phyloP scores from a whole-genome alignment of 768 basidiomycete species.

The Candolleomyces eurysporus region DNA sequence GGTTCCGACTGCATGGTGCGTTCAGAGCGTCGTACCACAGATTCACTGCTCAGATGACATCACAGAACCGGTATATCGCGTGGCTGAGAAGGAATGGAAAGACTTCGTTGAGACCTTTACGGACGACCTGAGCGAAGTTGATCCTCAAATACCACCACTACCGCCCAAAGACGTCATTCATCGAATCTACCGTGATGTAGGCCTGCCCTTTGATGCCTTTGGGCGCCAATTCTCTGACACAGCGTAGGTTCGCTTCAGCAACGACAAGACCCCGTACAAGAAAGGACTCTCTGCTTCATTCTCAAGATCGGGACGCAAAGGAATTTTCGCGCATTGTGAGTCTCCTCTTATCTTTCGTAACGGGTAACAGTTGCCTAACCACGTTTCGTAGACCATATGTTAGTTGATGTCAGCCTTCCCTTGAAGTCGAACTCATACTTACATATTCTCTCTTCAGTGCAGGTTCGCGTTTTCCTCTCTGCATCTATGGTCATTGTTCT shows the following conservation, averaged over 20 bases:
- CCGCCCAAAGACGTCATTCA: conserved; percentile 92
- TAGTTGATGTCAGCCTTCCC: conserved; percentile 15
- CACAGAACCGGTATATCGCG: conserved; percentile 74
- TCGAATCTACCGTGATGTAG: conserved; percentile 88
- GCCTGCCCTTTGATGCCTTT: conserved; percentile 16
- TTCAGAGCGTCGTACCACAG: background rate
- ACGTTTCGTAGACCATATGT: conserved; percentile 58
- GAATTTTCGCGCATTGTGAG: conserved; percentile 85
- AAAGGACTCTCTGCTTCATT: conserved; percentile 76
- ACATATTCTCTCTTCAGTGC: background rate
- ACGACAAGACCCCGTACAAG: conserved; percentile 97
- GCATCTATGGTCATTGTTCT: background rate
- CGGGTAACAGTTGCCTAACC: background rate
- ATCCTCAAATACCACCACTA: conserved; percentile 81
- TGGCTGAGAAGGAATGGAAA: conserved; percentile 88
- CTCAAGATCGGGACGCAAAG: conserved; percentile 87
- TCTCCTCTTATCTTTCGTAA: conserved; percentile 13
- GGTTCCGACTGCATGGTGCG: conserved; percentile 82
- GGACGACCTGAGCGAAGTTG: conserved; percentile 63
- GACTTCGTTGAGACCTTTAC: conserved; percentile 76
- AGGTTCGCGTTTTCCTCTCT: background rate
- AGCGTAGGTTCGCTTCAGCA: conserved; percentile 78
- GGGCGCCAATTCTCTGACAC: background rate
- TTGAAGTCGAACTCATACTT: background rate
- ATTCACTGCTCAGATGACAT: background rate